Conservation (phyloP, 2,329 filamentous ascomycete species). For the Cladorrhinum sp. region DNA sequence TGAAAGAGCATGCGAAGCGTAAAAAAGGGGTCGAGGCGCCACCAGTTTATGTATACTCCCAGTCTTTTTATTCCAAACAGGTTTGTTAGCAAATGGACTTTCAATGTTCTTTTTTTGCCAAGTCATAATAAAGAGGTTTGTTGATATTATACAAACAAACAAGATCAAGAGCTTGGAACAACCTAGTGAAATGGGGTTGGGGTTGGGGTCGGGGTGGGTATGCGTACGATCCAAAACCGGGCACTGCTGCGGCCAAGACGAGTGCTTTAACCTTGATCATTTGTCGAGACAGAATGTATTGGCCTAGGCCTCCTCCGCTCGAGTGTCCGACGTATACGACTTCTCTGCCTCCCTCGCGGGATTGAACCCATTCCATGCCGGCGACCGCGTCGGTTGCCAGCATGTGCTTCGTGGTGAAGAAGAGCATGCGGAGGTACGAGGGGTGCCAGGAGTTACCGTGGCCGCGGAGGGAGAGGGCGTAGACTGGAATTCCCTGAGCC, state of each 20-base stretch:
- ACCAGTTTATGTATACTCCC: conserved; percentile 46
- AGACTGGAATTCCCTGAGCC: conserved; percentile 44
- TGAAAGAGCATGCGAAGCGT: conserved; percentile 44
- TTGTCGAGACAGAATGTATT: conserved; percentile 45
- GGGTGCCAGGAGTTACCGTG: conserved; percentile 53
- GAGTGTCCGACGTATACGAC: conserved; percentile 50
- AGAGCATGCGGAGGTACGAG: conserved; percentile 47
- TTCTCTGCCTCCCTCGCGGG: conserved; percentile 30
- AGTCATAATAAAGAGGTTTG: too few relatives aligned
- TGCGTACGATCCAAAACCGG: conserved; percentile 47
- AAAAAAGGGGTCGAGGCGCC: conserved; percentile 47
- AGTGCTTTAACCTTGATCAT: conserved; percentile 42
- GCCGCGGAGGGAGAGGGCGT: conserved; percentile 51
- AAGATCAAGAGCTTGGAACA: too few relatives aligned
- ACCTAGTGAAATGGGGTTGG: too few relatives aligned
- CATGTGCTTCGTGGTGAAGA: conserved; percentile 40
- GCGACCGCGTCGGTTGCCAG: conserved; percentile 45
- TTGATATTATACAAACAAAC: too few relatives aligned
- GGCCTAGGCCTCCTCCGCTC: conserved; percentile 48
- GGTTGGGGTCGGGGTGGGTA: too few relatives aligned
- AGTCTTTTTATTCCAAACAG: conserved; percentile 22
- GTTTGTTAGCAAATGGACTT: conserved; percentile 12
- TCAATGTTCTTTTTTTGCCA: too few relatives aligned
- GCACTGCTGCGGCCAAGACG: conserved; percentile 46
- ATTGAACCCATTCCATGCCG: conserved; percentile 39